phyloP scores from a whole-genome alignment of 495 filamentous ascomycete genomes.

The Copromyces sp. region DNA sequence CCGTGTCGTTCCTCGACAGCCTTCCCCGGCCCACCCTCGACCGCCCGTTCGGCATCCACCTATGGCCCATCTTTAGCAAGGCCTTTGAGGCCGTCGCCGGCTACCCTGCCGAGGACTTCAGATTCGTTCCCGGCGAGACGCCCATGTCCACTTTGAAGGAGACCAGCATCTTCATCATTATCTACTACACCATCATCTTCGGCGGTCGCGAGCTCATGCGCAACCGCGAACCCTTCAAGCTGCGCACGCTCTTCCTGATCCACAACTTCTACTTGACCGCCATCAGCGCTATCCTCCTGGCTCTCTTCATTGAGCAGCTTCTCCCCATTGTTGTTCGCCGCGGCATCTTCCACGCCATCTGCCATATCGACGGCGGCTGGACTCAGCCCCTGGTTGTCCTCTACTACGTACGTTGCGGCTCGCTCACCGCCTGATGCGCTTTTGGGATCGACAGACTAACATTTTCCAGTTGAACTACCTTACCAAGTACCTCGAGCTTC shows the following conservation, averaged over 20 bases:
- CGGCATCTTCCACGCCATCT: slow-evolving; percentile 66
- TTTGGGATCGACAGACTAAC: slow-evolving; percentile 21
- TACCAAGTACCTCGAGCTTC: slow-evolving; percentile 70
- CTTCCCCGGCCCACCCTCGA: slow-evolving; percentile 73
- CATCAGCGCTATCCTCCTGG: slow-evolving; percentile 56
- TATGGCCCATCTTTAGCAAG: slow-evolving; percentile 94
- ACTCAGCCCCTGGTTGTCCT: slow-evolving; percentile 63
- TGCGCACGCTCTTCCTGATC: slow-evolving; percentile 60
- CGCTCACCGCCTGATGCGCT: not conserved
- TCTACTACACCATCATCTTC: slow-evolving; percentile 69
- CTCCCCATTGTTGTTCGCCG: slow-evolving; percentile 55
- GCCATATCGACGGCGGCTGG: slow-evolving; percentile 63
- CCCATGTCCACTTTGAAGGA: slow-evolving; percentile 63
- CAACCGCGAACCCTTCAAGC: slow-evolving; percentile 53
- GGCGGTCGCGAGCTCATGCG: slow-evolving; percentile 67
- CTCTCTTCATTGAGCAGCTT: slow-evolving; percentile 64
- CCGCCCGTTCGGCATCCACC: slow-evolving; percentile 77
- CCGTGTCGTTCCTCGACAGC: slow-evolving; percentile 50
- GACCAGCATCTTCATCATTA: slow-evolving; percentile 50
- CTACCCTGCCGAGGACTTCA: slow-evolving; percentile 60
- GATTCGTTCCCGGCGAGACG: slow-evolving; percentile 54
- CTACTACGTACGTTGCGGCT: slow-evolving; percentile 56
- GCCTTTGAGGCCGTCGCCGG: slow-evolving; percentile 64
- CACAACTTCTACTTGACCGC: slow-evolving; percentile 74
- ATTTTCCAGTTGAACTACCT: slow-evolving; percentile 59